Percentiles rank a stretch among this genome's conserved stretches.
phyloP scores from a whole-genome alignment of 2,329 filamentous ascomycete species.

The Aureobasidium lini region DNA sequence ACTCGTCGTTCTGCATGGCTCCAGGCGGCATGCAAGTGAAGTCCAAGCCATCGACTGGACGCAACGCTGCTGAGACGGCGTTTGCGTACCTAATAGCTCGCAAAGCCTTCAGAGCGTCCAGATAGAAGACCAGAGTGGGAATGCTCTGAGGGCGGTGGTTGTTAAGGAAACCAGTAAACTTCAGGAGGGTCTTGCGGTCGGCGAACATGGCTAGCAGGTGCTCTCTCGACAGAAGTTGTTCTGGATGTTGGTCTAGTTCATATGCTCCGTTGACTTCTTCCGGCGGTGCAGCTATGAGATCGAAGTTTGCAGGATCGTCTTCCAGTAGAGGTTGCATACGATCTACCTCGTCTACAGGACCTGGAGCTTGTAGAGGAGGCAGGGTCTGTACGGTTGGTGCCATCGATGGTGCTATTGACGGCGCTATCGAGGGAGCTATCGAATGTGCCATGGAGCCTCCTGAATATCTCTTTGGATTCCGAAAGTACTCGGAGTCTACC shows the following conservation, averaged over 20 bases:
- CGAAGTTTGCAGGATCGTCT: constrained; percentile 48
- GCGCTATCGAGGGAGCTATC: neutral
- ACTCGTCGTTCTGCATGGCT: constrained; percentile 48
- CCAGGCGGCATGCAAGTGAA: constrained; percentile 47
- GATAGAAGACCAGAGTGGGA: constrained; percentile 61
- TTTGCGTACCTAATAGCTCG: constrained; percentile 66
- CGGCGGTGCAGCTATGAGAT: constrained; percentile 40
- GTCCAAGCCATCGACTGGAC: constrained; percentile 47
- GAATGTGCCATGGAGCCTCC: neutral
- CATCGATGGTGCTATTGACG: neutral
- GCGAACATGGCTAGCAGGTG: constrained; percentile 60
- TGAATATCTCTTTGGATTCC: neutral
- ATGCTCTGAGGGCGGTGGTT: constrained; percentile 54
- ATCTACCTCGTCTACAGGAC: constrained; percentile 33
- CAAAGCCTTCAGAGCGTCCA: constrained; percentile 63
- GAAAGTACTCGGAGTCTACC: neutral
- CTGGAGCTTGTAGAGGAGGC: constrained; percentile 39
- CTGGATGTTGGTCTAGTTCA: constrained; percentile 57
- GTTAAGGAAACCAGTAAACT: constrained; percentile 61
- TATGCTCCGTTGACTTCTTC: constrained; percentile 32
- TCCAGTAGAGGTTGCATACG: constrained; percentile 42
- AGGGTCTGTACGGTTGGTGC: constrained; percentile 18
- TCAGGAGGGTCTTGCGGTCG: constrained; percentile 54
- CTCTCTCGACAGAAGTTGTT: constrained; percentile 57
- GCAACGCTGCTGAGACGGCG: constrained; percentile 55